Base-by-base conservation (phyloP, 1,284 basidiomycete species). In the Mycosarcoma mackinlayi region DNA sequence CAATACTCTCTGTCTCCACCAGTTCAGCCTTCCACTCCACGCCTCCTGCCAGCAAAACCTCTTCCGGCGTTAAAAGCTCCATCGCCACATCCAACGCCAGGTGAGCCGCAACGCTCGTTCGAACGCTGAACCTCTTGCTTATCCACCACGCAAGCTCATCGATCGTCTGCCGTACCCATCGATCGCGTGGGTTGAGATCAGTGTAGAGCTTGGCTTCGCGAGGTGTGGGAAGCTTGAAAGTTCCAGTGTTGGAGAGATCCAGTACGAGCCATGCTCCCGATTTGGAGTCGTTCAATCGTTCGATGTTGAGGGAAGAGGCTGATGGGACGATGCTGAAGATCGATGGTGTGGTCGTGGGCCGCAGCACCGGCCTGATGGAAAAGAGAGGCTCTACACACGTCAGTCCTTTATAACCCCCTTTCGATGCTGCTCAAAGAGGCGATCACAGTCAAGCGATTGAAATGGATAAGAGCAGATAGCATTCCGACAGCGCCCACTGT, bases 11-110 rank as follows among this genome's bases (percentile, higher is more conserved):
- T 13, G 37, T 38, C 2, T 66, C 56, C 7, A 72, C 64, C 34
- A 63, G 27, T 19, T 67, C 52, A 1, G 69, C 69, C 35, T 60
- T 39, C 69, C 69, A 72, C 38, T 63, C 60, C 0, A 72, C 64
- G 16, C 64, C 64, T 16, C 69, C 69, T 5, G 21, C n/a, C 13
- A 28, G 14, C 24, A 72, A 49, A 14, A 63, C 64, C 34, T 57
- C 47, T 37, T 73, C 70, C 6, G 65, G 60, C 0, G 34, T 53
- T 49, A 57, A 11, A 11, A 64, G 10, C 11, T 57, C 39, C 60
- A 73, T n/a, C 10, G 24, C 25, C 16, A 68, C 51, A 1, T 68
- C 60, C 18, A 62, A n/a, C n/a, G 61, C 63, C 18, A 63, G 21
- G 18, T 67, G 35, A 9, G 64, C 63, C 10, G 55, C 44, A 4